phyloP scores from a whole-genome alignment of 2,329 filamentous ascomycete species.

The Bipolaris zeicola region DNA sequence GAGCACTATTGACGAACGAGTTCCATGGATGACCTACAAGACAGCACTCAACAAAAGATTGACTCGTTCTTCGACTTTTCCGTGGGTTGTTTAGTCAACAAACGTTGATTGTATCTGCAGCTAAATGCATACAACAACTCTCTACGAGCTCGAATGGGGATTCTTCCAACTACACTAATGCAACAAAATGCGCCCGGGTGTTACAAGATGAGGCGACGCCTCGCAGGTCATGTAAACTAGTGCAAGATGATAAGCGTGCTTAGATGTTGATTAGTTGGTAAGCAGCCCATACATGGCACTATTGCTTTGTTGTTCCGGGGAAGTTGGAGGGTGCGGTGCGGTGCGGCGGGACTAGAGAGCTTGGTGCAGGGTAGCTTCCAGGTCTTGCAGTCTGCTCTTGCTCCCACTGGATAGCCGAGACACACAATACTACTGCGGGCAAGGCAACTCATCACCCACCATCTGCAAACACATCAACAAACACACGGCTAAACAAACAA shows the following conservation, averaged over 20 bases:
- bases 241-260: not conserved
- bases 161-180: not conserved
- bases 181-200: not conserved
- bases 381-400: not conserved
- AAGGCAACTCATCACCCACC: not conserved
- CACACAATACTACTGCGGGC: not conserved
- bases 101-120: not conserved
- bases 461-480: not conserved
- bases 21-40: not conserved
- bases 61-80: not conserved
- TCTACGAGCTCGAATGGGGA: no score
- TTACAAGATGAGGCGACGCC: not conserved
- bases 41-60: not conserved
- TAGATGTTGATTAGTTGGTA: not conserved
- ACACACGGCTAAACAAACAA: not conserved
- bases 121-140: not conserved
- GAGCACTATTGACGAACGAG: not conserved
- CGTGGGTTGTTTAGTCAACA: not conserved
- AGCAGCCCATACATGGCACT: not conserved
- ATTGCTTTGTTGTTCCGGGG: not conserved
- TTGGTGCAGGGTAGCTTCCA: not conserved
- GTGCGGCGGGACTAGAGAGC: not conserved
- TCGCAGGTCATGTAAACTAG: not conserved
- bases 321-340: not conserved
- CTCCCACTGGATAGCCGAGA: not conserved